phyloP scores from a whole-genome alignment of 176 grass and related monocot species.

The Melocanna baccifera region DNA sequence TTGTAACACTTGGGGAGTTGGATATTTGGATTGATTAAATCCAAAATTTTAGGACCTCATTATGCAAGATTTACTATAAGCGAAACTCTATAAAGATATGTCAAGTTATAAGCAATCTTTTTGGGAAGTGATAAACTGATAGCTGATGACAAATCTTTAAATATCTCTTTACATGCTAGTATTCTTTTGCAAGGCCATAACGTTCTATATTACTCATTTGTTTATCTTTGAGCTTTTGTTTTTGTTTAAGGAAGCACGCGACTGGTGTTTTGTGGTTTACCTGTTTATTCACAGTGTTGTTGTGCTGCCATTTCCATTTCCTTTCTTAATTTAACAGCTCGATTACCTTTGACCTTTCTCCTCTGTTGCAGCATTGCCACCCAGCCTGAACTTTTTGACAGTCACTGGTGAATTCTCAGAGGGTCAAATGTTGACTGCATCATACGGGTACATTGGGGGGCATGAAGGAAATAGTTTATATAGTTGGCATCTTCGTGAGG shows the following conservation, averaged over 20 bases:
- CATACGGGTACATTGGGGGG: constrained; percentile 93
- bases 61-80: too few relatives aligned
- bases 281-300: constrained; percentile 4
- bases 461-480: constrained; percentile 91
- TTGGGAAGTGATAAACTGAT: neutral
- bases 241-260: neutral
- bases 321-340: constrained; percentile 7
- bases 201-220: constrained; percentile 6
- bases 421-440: constrained; percentile 85
- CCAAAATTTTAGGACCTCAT: neutral
- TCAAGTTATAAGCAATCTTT: neutral
- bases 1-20: neutral
- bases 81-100: neutral
- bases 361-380: constrained; percentile 70
- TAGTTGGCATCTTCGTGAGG: constrained; percentile 86
- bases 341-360: constrained; percentile 9
- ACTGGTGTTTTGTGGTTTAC: constrained; percentile 4
- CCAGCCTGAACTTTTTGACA: constrained; percentile 89
- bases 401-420: constrained; percentile 90
- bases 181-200: neutral
- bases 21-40: neutral
- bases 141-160: neutral
- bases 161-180: neutral
- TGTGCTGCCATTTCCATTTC: neutral
- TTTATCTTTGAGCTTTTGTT: constrained; percentile 7